Evolutionary conservation across 129 eudicot species (phyloP).

Genomic region (Tagetes erecta): DNA sequence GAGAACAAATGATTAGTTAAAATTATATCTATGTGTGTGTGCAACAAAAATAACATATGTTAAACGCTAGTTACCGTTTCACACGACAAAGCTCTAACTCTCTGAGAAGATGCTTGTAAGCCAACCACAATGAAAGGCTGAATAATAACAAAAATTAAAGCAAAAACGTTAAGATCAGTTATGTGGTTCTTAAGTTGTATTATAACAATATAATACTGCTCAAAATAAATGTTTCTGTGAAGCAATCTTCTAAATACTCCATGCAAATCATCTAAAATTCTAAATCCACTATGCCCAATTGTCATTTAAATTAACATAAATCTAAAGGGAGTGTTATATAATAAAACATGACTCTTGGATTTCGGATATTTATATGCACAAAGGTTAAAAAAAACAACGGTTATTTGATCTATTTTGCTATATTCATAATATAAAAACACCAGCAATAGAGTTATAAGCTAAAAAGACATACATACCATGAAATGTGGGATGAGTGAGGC

Average conservation of each 20-base stretch:
- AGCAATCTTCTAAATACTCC: background rate
- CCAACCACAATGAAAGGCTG: constrained; percentile 88
- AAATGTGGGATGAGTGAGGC: constrained; percentile 87
- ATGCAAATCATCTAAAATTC: background rate
- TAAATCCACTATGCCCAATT: background rate
- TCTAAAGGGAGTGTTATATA: background rate
- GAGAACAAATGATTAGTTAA: background rate
- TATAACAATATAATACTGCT: background rate
- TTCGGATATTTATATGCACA: background rate
- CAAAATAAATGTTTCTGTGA: background rate
- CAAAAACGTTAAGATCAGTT: constrained; percentile 16
- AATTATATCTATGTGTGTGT: too few species aligned
- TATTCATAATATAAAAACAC: background rate
- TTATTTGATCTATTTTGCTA: background rate
- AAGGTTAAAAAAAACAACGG: background rate
- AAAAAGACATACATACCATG: constrained; percentile 56
- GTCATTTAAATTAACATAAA: background rate
- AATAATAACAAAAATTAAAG: constrained; percentile 27
- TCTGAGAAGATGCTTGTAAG: constrained; percentile 70
- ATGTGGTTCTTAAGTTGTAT: constrained; percentile 11
- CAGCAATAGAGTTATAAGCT: background rate
- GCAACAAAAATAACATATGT: background rate
- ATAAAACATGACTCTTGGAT: background rate
- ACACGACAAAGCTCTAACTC: constrained; percentile 69
- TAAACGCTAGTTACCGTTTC: constrained; percentile 52